Evolutionary conservation across 805 yeast species (phyloP), one percentile per base, ranked within the genome.

Genomic region (Komagataella ulmi): DNA sequence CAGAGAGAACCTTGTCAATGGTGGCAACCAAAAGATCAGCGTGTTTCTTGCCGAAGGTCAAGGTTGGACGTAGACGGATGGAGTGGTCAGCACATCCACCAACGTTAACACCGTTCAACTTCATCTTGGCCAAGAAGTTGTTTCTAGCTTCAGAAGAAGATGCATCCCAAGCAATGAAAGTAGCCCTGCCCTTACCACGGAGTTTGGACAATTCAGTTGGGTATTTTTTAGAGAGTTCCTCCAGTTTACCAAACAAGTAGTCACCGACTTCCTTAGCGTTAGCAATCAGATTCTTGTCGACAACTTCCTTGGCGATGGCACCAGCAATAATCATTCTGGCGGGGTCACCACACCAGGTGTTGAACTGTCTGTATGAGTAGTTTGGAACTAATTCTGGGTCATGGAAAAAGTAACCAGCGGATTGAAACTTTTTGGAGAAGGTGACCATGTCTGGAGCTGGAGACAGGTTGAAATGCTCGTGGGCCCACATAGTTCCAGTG

Each of bases 321-420:
- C 75, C 75, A 45, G 86, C 85, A 58, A 81, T 71, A 51, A 81
- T 68, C 63, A 83, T 82, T 67, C 78, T 79, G 14, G 85, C 76
- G 55, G 87, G 85, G 63, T 82, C 87, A 58, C 87, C 88, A 65
- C 86, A 81, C 88, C 88, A 82, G 54, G 88, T 82, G 55, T 82
- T 82, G 70, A 82, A 82, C 62, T 81, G 87, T 68, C 87, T 74
- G 67, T 77, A 82, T 23, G 86, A 76, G 58, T 72, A 72, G 56
- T 73, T 74, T 49, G 86, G 85, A 55, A 77, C 75, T 60, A 81
- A 73, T 17, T 71, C 71, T 12, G 76, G 75, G 65, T 81, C 80
- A 55, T 73, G 73, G 72, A 77, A 82, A 68, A 73, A 82, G 68
- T 79, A 82, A 46, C 88, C 88, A 3, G 87, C 87, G 50, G 83